These are phyloP conservation scores for Aegle marmelos DNA, from an alignment of 345 rosid species.

Conservation along the genomic window DNA sequence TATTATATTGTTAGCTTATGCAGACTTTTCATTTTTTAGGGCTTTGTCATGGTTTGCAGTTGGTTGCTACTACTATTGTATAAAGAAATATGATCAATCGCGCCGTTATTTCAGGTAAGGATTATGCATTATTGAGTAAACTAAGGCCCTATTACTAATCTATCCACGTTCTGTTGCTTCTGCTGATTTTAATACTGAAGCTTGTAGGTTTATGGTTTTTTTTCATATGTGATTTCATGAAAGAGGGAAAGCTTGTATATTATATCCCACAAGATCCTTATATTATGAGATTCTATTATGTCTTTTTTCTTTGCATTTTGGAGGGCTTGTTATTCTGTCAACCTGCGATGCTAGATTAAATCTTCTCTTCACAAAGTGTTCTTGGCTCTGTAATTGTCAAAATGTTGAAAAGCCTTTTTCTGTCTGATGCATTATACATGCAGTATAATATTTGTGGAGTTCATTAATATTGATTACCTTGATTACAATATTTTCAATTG, in stretches of 20 bases:
- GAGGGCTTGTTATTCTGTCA: background rate
- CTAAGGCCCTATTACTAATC: constrained; percentile 9
- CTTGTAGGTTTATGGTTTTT: background rate
- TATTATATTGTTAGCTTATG: background rate
- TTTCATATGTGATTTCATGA: background rate
- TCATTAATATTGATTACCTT: background rate
- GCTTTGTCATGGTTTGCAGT: constrained; percentile 95
- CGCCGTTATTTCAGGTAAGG: constrained; percentile 85
- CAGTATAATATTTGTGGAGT: background rate
- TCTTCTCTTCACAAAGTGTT: background rate
- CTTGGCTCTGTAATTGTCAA: background rate
- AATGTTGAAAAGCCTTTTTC: background rate
- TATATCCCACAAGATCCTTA: background rate
- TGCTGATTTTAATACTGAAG: background rate
- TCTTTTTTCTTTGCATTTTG: background rate
- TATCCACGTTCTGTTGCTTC: background rate
- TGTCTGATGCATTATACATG: background rate
- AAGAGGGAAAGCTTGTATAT: background rate
- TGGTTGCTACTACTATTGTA: constrained; percentile 72
- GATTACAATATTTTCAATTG: background rate
- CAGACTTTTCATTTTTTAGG: constrained; percentile 39
- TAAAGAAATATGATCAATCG: constrained; percentile 86
- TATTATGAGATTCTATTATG: background rate
- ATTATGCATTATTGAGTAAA: constrained; percentile 2
- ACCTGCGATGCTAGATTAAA: background rate